These are phyloP conservation scores for Triticum monococcum DNA, from an alignment of 176 grass and related monocot genomes.

Conservation along the genomic window DNA sequence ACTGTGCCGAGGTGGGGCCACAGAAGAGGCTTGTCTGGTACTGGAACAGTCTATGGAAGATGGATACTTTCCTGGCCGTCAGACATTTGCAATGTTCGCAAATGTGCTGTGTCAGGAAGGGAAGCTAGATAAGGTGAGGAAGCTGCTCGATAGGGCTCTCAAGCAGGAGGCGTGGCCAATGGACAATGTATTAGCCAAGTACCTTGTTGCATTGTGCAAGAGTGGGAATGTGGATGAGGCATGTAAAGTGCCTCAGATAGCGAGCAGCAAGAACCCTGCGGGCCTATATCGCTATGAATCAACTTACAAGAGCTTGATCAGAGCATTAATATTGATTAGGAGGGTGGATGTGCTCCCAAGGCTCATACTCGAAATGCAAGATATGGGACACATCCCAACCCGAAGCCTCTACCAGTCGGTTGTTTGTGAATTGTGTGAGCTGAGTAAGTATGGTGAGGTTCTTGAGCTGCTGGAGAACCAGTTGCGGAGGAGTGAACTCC, in stretches of 20 bases:
- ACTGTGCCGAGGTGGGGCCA: conserved; percentile 56
- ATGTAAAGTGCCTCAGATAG: conserved; percentile 51
- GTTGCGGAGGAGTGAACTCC: conserved; percentile 51
- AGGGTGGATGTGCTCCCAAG: conserved; percentile 65
- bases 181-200: conserved; percentile 60
- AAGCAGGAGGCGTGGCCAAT: conserved; percentile 54
- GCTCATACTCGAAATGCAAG: conserved; percentile 93
- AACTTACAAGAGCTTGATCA: conserved; percentile 86
- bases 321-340: conserved; percentile 57
- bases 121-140: conserved; percentile 69
- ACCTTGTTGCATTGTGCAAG: conserved; percentile 76
- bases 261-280: conserved; percentile 33
- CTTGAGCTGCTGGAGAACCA: conserved; percentile 68
- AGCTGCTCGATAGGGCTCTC: conserved; percentile 67
- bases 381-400: conserved; percentile 73
- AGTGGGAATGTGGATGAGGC: conserved; percentile 67
- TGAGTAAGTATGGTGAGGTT: conserved; percentile 56
- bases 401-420: conserved; percentile 63
- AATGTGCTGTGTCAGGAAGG: conserved; percentile 74
- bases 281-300: conserved; percentile 60
- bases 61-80: conserved; percentile 66
- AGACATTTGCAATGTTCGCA: conserved; percentile 68
- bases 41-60: conserved; percentile 67
- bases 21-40: conserved; percentile 58
- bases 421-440: conserved; percentile 69